Conservation (phyloP, 2,329 filamentous ascomycete genomes). For the Ceratocystis destructans region DNA sequence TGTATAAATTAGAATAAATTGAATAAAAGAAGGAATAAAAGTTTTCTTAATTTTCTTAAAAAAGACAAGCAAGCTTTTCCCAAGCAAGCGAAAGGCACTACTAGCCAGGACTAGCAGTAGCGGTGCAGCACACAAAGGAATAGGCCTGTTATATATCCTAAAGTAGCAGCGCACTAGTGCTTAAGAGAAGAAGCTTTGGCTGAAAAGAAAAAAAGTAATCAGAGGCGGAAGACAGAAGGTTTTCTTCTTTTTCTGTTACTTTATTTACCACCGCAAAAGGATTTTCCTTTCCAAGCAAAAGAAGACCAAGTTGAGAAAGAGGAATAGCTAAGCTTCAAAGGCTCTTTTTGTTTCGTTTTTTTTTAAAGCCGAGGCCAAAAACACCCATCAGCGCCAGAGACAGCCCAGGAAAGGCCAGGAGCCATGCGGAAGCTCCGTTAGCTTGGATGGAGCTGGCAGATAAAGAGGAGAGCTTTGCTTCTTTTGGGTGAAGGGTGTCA, state of each 20-base stretch:
- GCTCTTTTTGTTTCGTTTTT: too few relatives aligned
- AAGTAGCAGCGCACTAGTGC: constrained; percentile 6
- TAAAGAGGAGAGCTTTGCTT: not conserved
- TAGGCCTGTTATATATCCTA: constrained; percentile 3
- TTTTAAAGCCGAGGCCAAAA: not conserved
- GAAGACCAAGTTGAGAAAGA: not conserved
- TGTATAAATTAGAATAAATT: not conserved
- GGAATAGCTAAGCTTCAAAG: too few relatives aligned
- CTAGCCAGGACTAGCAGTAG: too few relatives aligned
- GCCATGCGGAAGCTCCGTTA: constrained; percentile 2
- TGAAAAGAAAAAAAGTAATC: not conserved
- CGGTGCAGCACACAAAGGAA: not conserved
- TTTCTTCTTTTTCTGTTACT: too few relatives aligned
- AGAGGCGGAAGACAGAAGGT: too few relatives aligned
- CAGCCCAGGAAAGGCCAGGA: too few relatives aligned
- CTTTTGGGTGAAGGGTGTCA: not conserved
- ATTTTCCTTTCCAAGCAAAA: not conserved
- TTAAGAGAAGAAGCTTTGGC: constrained; percentile 7
- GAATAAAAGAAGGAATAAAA: not conserved
- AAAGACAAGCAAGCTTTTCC: not conserved
- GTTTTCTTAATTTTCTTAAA: not conserved
- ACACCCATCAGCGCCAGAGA: not conserved
- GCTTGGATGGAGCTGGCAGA: not conserved
- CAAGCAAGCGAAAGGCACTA: not conserved
- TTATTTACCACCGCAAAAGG: too few relatives aligned